phyloP scores from a whole-genome alignment of 257 asterid genomes.

The Nicotiana tabacum region DNA sequence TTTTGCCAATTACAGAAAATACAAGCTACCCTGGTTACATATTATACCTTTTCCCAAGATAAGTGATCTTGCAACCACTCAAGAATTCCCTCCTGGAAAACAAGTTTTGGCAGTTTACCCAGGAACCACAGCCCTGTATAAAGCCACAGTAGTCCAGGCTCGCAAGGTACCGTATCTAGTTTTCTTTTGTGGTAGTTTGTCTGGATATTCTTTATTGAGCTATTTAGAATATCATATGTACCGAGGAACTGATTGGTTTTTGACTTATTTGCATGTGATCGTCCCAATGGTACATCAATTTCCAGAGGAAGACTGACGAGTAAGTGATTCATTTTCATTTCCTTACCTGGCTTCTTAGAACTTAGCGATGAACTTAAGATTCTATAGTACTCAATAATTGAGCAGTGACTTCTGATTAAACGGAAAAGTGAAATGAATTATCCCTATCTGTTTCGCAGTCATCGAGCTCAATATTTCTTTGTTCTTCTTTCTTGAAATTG shows the following conservation, averaged over 20 bases:
- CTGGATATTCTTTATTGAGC: neutral
- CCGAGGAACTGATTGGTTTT: slow-evolving; percentile 28
- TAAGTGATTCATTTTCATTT: slow-evolving; percentile 35
- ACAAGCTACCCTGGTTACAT: slow-evolving; percentile 85
- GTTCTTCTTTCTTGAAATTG: neutral
- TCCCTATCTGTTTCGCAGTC: neutral
- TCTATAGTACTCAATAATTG: neutral
- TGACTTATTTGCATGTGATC: slow-evolving; percentile 25
- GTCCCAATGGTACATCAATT: slow-evolving; percentile 15
- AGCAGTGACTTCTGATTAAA: neutral
- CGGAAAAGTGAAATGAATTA: neutral
- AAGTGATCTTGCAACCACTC: slow-evolving; percentile 57
- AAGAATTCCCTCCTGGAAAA: slow-evolving; percentile 78
- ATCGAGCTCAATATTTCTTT: neutral
- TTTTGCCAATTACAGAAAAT: slow-evolving; percentile 59
- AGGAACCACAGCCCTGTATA: slow-evolving; percentile 87
- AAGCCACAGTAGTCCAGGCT: slow-evolving; percentile 86
- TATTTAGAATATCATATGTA: neutral
- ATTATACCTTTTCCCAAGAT: slow-evolving; percentile 89
- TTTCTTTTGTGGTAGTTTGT: neutral
- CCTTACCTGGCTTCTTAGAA: neutral
- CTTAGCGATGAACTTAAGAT: neutral
- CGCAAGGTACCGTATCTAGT: slow-evolving; percentile 60
- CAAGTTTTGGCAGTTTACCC: slow-evolving; percentile 97
- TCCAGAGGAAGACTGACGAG: slow-evolving; percentile 89